These are phyloP conservation scores for Pleurotus salmoneostramineus DNA, from an alignment of 768 basidiomycete species.

Conservation along the genomic window DNA sequence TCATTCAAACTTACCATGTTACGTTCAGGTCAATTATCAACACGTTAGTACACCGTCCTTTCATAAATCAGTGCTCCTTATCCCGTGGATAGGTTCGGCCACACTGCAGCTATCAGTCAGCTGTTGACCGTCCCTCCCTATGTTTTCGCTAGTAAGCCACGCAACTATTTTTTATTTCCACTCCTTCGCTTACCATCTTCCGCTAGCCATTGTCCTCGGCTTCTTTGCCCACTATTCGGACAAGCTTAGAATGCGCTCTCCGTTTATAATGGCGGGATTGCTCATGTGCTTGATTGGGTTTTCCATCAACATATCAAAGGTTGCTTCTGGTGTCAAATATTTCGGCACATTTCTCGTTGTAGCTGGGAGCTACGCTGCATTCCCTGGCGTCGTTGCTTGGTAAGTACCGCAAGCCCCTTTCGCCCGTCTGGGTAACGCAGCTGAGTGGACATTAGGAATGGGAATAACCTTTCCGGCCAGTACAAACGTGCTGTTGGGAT, in stretches of 20 bases:
- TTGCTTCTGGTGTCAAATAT: constrained; percentile 54
- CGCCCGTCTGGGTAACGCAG: neutral
- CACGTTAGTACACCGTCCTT: no score
- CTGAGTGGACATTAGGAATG: constrained; percentile 40
- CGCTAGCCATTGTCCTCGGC: constrained; percentile 53
- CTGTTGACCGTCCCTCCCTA: constrained; percentile 70
- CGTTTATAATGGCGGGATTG: constrained; percentile 53
- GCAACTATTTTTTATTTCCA: neutral
- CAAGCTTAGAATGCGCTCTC: constrained; percentile 45
- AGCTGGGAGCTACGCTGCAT: constrained; percentile 52
- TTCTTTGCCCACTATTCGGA: constrained; percentile 59
- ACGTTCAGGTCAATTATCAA: constrained; percentile 53
- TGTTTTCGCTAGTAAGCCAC: constrained; percentile 49
- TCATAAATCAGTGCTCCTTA: no score
- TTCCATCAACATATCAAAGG: constrained; percentile 57
- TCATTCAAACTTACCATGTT: neutral
- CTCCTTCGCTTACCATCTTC: no score
- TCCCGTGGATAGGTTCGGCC: constrained; percentile 46
- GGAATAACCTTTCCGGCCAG: constrained; percentile 63
- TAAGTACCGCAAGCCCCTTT: constrained; percentile 17
- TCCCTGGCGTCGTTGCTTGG: constrained; percentile 65
- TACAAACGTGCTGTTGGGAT: constrained; percentile 69
- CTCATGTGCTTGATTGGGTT: constrained; percentile 54
- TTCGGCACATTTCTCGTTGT: constrained; percentile 72
- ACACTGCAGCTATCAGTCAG: constrained; percentile 51